A percentile compares a stretch with the other conserved stretches of the same genome.
phyloP scores from a whole-genome alignment of 106 monocot species.

The Allium fistulosum region DNA sequence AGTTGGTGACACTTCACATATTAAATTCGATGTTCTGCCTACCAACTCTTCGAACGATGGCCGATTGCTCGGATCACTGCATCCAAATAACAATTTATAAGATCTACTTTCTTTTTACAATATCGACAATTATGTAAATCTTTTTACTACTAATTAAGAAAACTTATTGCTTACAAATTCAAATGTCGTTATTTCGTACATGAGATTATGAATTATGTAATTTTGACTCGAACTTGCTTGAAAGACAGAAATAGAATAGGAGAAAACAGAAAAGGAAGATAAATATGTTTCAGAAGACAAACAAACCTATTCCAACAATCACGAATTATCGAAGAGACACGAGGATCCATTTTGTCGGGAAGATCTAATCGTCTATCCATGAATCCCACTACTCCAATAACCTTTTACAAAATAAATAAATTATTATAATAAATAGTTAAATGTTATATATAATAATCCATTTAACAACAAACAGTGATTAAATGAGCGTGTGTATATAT shows the following conservation, averaged over 20 bases:
- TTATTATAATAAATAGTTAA: neutral
- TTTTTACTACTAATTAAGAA: neutral
- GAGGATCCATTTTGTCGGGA: constrained; percentile 10
- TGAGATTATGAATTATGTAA: no score
- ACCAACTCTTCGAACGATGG: constrained; percentile 21
- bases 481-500: neutral
- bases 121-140: neutral
- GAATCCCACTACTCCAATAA: constrained; percentile 19
- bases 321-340: constrained; percentile 10
- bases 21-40: constrained; percentile 6
- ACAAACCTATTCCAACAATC: constrained; percentile 24
- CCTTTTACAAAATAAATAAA: constrained; percentile 1
- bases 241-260: no score
- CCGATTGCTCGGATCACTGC: constrained; percentile 15
- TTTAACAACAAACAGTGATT: neutral
- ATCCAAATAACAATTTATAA: neutral
- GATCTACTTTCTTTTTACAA: neutral
- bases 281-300: no score
- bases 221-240: no score
- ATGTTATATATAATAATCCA: no score
- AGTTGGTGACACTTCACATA: neutral
- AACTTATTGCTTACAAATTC: no score
- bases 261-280: no score
- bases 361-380: constrained; percentile 23
- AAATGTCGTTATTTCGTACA: no score